Conservation (phyloP, 164 flowering plant genomes). For the Liquidambar formosana region DNA sequence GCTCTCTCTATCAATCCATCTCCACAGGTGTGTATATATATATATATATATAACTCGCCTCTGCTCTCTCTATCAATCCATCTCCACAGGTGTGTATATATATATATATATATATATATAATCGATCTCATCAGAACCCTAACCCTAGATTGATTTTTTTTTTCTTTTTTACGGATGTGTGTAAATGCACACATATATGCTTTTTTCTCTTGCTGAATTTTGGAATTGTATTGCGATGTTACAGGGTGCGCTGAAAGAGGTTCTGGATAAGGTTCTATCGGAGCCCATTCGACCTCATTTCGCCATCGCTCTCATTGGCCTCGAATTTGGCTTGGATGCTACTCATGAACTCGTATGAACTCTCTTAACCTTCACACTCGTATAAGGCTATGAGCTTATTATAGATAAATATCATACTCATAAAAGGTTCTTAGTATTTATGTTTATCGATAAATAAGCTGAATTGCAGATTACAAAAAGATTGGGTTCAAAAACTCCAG, state of each 20-base stretch:
- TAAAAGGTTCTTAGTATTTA: too few species aligned
- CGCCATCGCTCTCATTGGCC: conserved; percentile 45
- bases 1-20: conserved; percentile 46
- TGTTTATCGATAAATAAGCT: too few species aligned
- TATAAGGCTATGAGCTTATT: too few species aligned
- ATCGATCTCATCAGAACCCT: too few species aligned
- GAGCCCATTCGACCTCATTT: conserved; percentile 82
- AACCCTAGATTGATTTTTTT: background rate
- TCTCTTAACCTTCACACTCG: background rate
- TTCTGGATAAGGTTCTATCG: conserved; percentile 54
- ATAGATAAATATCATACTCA: too few species aligned
- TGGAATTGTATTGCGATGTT: conserved; percentile 3
- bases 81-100: too few species aligned
- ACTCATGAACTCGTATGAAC: conserved; percentile 39
- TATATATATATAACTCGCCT: background rate
- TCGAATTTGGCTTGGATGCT: conserved; percentile 23
- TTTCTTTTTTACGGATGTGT: background rate
- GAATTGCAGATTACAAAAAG: conserved; percentile 35
- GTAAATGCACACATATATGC: background rate
- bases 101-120: too few species aligned
- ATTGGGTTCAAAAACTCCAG: conserved; percentile 46
- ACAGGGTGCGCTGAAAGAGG: conserved; percentile 61
- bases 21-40: conserved; percentile 27
- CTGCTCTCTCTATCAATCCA: too few species aligned
- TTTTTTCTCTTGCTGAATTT: background rate